phyloP scores from a whole-genome alignment of 2,329 filamentous ascomycete genomes.

The Cladobotryum protrusum region DNA sequence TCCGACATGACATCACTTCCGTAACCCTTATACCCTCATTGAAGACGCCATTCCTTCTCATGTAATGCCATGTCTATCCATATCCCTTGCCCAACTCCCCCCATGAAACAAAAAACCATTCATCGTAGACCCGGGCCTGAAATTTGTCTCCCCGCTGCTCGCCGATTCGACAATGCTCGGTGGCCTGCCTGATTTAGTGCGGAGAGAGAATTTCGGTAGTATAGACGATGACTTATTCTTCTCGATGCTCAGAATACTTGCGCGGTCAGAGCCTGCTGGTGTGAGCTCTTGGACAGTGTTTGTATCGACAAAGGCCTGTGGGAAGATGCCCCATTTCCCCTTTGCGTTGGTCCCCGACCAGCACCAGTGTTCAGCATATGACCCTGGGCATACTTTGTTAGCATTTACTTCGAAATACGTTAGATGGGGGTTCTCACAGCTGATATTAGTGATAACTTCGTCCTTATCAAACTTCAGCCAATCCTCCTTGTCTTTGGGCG shows the following conservation, averaged over 20 bases:
- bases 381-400: slow-evolving; percentile 27
- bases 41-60: too few species aligned
- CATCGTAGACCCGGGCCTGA: background rate
- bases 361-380: slow-evolving; percentile 47
- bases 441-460: slow-evolving; percentile 60
- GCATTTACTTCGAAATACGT: background rate
- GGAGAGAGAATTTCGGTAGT: slow-evolving; percentile 29
- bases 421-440: slow-evolving; percentile 35
- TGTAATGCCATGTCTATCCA: background rate
- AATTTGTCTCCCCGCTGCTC: slow-evolving; percentile 24
- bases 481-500: slow-evolving; percentile 37
- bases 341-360: slow-evolving; percentile 49
- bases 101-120: background rate
- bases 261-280: slow-evolving; percentile 22
- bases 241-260: slow-evolving; percentile 28
- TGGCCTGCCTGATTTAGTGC: slow-evolving; percentile 24
- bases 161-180: slow-evolving; percentile 28
- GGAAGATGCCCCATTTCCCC: slow-evolving; percentile 49
- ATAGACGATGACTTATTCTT: slow-evolving; percentile 28
- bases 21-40: too few species aligned
- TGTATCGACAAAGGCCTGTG: slow-evolving; percentile 42
- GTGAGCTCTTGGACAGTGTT: slow-evolving; percentile 36
- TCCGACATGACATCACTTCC: too few species aligned
- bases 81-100: slow-evolving; percentile 2
- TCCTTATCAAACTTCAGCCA: slow-evolving; percentile 61